Base-by-base conservation (phyloP, 2,329 filamentous ascomycete species). In the Aotearoamyces nothofagi region DNA sequence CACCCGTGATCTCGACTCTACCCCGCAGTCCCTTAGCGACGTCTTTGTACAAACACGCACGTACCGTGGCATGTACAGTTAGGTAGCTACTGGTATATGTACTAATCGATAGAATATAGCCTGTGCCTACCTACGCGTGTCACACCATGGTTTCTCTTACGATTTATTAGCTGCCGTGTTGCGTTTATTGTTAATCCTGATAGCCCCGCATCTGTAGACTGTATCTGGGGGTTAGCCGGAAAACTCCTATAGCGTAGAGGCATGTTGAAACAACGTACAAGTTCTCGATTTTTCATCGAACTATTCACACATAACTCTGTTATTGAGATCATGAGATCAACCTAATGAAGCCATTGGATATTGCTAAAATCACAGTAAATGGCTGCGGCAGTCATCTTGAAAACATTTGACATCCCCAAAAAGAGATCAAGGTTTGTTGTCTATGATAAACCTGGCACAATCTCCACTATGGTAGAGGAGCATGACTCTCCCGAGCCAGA, bases 401-500 rank as follows among this genome's bases (percentile, higher is more conserved):
- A 44, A 22, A 38, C 32, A 3, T 48, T 51, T 19, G 52, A 58
- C 17, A 55, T 66, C 14, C 61, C 73, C 4, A 60, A 63, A 42
- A 72, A 64, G 35, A n/a, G n/a, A n/a, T 66, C 76, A 50, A 77
- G 74, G 51, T 72, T 70, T 20, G 51, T 54, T 33, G 55, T 78
- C 33, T 78, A 76, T 44, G 71, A 78, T 51, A 63, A 71, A 43
- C 73, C 73, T 0, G 73, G 73, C 27, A 62, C 57, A 3, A 60
- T 78, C 35, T 76, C 69, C 3, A 76, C 70, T 5, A 73, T 75
- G 47, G 53, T 78, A 26, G 63, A 66, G 33, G 66, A 69, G 34
- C 49, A 77, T 26, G 69, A 77, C 38, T 71, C 68, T 22, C 73
- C 73, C 3, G 68, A 75, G 46, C 73, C 73, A 3, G 69, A 68